Evolutionary conservation across 257 asterid species (phyloP).

Genomic region (Fraxinus anomala): DNA sequence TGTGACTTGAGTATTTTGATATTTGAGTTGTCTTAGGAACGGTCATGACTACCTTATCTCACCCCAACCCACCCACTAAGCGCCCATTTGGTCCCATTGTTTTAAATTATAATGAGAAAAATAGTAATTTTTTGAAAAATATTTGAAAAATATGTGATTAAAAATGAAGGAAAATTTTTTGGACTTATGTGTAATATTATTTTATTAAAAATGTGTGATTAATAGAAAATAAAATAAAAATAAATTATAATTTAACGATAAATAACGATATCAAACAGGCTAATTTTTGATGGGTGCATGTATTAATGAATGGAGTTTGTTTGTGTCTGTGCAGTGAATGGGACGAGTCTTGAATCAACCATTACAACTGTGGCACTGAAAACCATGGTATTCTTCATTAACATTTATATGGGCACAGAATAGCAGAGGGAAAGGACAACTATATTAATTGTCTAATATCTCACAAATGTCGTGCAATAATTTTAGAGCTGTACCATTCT

Average conservation of each 20-base stretch:
- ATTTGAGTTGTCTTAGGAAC: too few relatives aligned
- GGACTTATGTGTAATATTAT: too few relatives aligned
- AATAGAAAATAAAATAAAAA: too few relatives aligned
- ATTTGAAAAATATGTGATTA: too few relatives aligned
- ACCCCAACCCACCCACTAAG: conserved; percentile 31
- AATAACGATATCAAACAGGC: too few relatives aligned
- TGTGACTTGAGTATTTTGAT: not conserved
- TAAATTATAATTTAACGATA: too few relatives aligned
- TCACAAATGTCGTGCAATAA: conserved; percentile 27
- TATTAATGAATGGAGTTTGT: conserved; percentile 44
- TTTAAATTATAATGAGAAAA: too few relatives aligned
- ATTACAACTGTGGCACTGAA: conserved; percentile 90
- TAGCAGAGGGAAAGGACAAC: conserved; percentile 46
- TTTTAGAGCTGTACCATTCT: conserved; percentile 35
- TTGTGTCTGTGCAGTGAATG: conserved; percentile 62
- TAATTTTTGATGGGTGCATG: conserved; percentile 36
- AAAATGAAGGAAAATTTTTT: too few relatives aligned
- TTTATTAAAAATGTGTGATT: too few relatives aligned
- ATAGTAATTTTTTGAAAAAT: too few relatives aligned
- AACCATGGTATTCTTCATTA: conserved; percentile 63
- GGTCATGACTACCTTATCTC: not conserved
- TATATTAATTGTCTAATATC: not conserved
- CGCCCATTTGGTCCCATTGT: too few relatives aligned
- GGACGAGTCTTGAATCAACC: conserved; percentile 63
- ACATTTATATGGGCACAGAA: conserved; percentile 57